phyloP scores from a whole-genome alignment of 225 moss, liverwort and hornwort genomes.

The Pseudoscleropodium purum region DNA sequence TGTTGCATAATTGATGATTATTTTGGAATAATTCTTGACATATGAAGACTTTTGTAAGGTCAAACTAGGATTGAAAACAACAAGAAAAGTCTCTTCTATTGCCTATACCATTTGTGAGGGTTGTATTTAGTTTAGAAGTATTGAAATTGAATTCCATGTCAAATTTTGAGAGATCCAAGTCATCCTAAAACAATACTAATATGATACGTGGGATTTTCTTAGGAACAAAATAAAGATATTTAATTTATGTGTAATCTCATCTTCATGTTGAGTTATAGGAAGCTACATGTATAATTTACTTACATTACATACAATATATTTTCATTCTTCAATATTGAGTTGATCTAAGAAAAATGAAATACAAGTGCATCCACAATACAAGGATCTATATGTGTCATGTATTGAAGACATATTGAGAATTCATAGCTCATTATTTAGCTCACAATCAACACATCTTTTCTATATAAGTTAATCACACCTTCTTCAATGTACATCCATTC shows the following conservation, averaged over 20 bases:
- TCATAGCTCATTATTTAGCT: fast-evolving
- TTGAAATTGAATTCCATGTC: neutral
- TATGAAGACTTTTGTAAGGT: neutral
- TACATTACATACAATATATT: neutral
- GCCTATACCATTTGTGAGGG: fast-evolving
- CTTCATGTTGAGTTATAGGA: fast-evolving
- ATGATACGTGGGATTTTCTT: neutral
- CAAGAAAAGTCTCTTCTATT: neutral
- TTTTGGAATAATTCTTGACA: neutral
- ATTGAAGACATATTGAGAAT: neutral
- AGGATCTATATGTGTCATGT: neutral
- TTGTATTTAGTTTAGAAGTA: neutral
- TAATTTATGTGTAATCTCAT: neutral
- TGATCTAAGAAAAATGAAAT: neutral
- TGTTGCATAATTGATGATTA: neutral
- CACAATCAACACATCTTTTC: neutral
- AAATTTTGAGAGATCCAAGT: fast-evolving
- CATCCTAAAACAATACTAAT: neutral
- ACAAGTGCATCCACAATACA: neutral
- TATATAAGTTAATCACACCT: neutral
- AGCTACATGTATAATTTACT: neutral
- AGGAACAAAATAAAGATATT: neutral
- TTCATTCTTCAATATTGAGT: neutral
- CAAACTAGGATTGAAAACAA: neutral
- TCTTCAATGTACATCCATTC: too few species aligned